Evolutionary conservation across 2,329 filamentous ascomycete genomes (phyloP).

Genomic region (Blumeriella jaapii): DNA sequence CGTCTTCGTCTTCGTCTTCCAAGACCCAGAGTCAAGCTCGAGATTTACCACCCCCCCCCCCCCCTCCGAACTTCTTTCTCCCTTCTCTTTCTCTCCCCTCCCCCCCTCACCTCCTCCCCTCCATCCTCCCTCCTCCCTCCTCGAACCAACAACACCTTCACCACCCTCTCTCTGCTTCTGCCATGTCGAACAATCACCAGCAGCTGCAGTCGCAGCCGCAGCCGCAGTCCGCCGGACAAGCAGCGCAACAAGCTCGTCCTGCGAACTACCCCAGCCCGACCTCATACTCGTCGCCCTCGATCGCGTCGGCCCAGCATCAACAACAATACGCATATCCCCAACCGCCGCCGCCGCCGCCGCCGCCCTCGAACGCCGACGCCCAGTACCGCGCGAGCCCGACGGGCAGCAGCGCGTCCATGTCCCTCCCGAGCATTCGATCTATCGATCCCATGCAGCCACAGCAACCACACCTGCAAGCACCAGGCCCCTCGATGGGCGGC

Average conservation of each 20-base stretch:
- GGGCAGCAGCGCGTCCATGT: conserved; percentile 34
- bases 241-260: too few relatives aligned
- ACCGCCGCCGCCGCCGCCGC: conserved; percentile 33
- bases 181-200: conserved; percentile 26
- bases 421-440: conserved; percentile 39
- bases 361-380: conserved; percentile 28
- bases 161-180: conserved; percentile 25
- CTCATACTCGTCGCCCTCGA: conserved; percentile 36
- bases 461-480: conserved; percentile 21
- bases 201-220: too few relatives aligned
- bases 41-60: too few relatives aligned
- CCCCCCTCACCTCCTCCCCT: too few relatives aligned
- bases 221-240: too few relatives aligned
- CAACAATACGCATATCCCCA: conserved; percentile 36
- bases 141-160: too few relatives aligned
- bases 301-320: conserved; percentile 29
- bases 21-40: too few relatives aligned
- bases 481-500: conserved; percentile 32
- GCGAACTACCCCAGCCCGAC: conserved; percentile 34
- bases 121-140: too few relatives aligned
- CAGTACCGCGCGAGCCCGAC: conserved; percentile 34
- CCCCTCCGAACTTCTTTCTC: too few relatives aligned
- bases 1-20: too few relatives aligned
- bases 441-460: conserved; percentile 32
- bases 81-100: too few relatives aligned